Base-by-base conservation (phyloP, 2,329 filamentous ascomycete species). In the Aphanocladium album region DNA sequence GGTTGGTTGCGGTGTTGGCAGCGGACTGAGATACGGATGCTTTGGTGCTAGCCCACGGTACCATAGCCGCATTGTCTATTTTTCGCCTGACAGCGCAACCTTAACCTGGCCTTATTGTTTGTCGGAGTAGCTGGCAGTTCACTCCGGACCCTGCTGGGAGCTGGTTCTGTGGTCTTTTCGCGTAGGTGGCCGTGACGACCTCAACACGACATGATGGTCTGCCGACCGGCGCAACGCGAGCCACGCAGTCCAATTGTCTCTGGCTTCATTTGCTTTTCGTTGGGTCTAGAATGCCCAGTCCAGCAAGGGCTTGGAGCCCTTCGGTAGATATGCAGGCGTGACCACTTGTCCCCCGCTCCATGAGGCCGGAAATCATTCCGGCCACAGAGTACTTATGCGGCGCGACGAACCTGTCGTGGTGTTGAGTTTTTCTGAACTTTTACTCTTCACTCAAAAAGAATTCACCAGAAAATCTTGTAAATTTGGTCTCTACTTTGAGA, bases 311-410 rank as follows among this genome's bases (percentile, higher is more conserved):
- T 55, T 60, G 59, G 54, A 47, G 5, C 39, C 55, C 46, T 59
- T 27, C 27, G 50, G 47, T 14, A 39, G 21, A 11, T n/a, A 53
- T 46, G 37, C 46, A 49, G 45, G 33, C 49, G 47, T 63, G 46
- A 53, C 60, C 46, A 57, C 30, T 41, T 52, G 30, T 46, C 54
- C 71, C 71, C 68, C 69, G 68, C 69, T 64, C 63, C 59, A 37
- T 63, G 69, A 72, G 76, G 76, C 77, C 76, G 77, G 77, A 79
- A 78, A 70, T 8, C 21, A 73, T 79, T 79, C 77, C 77, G 77
- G 78, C 78, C 78, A 76, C 73, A 55, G 71, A 70, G 69, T 79
- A 80, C 77, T 79, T 80, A 76, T 75, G 71, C 74, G 72, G 67
- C 70, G 66, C 64, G 68, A 66, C 64, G 66, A 63, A 64, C 69